A percentile compares a stretch with the other conserved stretches of the same genome.
Evolutionary conservation across 1,139 yeast genomes (phyloP).

Genomic region (Hansenula sp.): DNA sequence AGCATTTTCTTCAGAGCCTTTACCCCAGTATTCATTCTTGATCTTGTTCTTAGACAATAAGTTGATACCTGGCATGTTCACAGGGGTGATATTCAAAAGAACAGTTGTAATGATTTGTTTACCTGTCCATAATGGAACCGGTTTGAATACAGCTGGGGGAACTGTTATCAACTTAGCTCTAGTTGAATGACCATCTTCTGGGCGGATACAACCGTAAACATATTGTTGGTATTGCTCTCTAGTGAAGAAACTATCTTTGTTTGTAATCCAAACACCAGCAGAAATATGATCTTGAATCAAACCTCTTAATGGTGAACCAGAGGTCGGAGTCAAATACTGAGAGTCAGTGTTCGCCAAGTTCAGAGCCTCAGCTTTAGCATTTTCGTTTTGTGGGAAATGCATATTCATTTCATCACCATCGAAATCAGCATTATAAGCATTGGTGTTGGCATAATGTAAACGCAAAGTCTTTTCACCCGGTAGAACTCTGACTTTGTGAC

Average conservation of each 20-base stretch:
- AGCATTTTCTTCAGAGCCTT: constrained; percentile 75
- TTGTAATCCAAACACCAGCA: constrained; percentile 98
- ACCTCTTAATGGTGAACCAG: constrained; percentile 98
- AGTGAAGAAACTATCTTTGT: constrained; percentile 85
- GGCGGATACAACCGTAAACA: constrained; percentile 89
- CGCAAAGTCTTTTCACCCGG: constrained; percentile 97
- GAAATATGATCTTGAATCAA: constrained; percentile 98
- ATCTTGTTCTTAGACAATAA: constrained; percentile 80
- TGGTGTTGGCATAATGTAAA: constrained; percentile 97
- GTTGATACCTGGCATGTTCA: constrained; percentile 86
- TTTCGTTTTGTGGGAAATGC: constrained; percentile 99
- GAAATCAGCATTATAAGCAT: constrained; percentile 98
- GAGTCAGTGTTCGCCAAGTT: constrained; percentile 95
- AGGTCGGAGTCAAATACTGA: constrained; percentile 96
- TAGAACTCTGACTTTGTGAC: constrained; percentile 93
- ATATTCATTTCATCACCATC: constrained; percentile 99
- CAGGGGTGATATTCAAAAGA: constrained; percentile 79
- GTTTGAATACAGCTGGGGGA: constrained; percentile 88
- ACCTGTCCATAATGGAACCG: constrained; percentile 96
- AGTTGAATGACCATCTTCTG: constrained; percentile 96
- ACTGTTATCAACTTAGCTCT: constrained; percentile 68
- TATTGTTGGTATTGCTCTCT: constrained; percentile 92
- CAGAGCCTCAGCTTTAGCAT: constrained; percentile 95
- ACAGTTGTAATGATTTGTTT: constrained; percentile 95
- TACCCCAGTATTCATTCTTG: constrained; percentile 94